These are phyloP conservation scores for Cutaneotrichosporon curvatum DNA, from an alignment of 1,284 basidiomycete genomes.

Conservation along the genomic window DNA sequence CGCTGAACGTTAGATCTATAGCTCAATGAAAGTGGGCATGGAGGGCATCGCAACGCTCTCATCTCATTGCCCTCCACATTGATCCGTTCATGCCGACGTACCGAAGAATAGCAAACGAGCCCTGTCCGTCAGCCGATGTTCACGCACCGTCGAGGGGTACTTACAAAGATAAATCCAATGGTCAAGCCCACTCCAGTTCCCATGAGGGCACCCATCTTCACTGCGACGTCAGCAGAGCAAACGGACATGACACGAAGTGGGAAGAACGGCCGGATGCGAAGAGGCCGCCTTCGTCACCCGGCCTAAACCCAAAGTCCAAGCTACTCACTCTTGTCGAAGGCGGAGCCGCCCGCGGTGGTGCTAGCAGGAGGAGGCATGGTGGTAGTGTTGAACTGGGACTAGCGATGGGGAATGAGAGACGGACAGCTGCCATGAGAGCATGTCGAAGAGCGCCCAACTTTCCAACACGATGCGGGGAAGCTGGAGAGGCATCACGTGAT, in stretches of 20 bases:
- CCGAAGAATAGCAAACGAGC: slow-evolving; percentile 71
- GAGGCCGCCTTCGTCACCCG: neutral
- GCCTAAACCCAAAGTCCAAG: neutral
- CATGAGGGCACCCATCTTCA: slow-evolving; percentile 88
- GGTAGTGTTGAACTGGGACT: neutral
- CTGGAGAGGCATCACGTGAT: too few species aligned
- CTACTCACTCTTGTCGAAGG: slow-evolving; percentile 41
- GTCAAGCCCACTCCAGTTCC: slow-evolving; percentile 81
- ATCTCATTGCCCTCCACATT: neutral
- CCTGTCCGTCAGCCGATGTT: slow-evolving; percentile 8
- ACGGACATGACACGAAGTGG: neutral
- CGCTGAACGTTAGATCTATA: slow-evolving; percentile 49
- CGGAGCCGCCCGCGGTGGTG: slow-evolving; percentile 35
- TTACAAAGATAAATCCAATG: slow-evolving; percentile 86
- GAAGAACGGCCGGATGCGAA: neutral
- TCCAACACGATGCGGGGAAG: too few species aligned
- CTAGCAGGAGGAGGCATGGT: slow-evolving; percentile 44
- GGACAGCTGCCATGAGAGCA: neutral
- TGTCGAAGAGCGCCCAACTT: neutral
- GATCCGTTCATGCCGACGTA: too few species aligned
- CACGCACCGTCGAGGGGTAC: neutral
- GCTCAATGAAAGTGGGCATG: neutral
- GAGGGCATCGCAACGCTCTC: neutral
- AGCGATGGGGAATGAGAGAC: neutral
- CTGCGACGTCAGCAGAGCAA: slow-evolving; percentile 17